A percentile compares a stretch with the other conserved stretches of the same genome.
phyloP scores from a whole-genome alignment of 176 grass and related monocot genomes.

The Tuctoria greenei region DNA sequence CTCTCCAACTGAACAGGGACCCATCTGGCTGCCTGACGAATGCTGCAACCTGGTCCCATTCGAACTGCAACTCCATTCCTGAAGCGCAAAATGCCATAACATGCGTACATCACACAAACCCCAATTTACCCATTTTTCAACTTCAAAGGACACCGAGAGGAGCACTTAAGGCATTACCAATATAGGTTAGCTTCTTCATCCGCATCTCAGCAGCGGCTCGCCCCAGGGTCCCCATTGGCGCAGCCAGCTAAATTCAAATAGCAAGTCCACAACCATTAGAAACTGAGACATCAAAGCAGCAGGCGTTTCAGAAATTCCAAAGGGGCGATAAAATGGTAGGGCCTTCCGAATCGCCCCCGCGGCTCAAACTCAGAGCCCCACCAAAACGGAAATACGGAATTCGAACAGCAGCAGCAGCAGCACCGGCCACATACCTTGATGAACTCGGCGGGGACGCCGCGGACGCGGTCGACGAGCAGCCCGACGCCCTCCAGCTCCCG shows the following conservation, averaged over 20 bases:
- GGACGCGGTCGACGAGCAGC: slow-evolving; percentile 70
- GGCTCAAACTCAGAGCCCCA: not conserved
- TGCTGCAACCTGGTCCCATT: slow-evolving; percentile 88
- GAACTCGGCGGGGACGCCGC: slow-evolving; percentile 79
- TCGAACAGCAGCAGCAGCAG: not conserved
- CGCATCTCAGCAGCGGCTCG: slow-evolving; percentile 82
- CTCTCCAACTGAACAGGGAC: slow-evolving; percentile 89
- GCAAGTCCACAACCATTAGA: not conserved
- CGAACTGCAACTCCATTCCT: slow-evolving; percentile 95
- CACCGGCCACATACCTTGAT: slow-evolving; percentile 58
- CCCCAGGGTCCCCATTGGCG: slow-evolving; percentile 68
- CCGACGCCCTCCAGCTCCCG: slow-evolving; percentile 62
- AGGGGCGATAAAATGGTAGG: not conserved
- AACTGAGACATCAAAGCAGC: not conserved
- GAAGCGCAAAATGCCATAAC: slow-evolving; percentile 11
- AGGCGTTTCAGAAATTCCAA: not conserved
- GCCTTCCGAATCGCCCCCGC: not conserved
- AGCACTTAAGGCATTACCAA: slow-evolving; percentile 50
- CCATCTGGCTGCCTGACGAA: slow-evolving; percentile 92
- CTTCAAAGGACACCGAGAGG: not conserved
- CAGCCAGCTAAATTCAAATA: slow-evolving; percentile 69
- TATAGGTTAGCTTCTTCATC: slow-evolving; percentile 88
- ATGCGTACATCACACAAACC: not conserved
- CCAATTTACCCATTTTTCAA: not conserved
- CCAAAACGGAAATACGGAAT: not conserved